A percentile compares a stretch with the other conserved stretches of the same genome.
Evolutionary conservation across 257 asterid genomes (phyloP).

Genomic region (Linaria vulgaris): DNA sequence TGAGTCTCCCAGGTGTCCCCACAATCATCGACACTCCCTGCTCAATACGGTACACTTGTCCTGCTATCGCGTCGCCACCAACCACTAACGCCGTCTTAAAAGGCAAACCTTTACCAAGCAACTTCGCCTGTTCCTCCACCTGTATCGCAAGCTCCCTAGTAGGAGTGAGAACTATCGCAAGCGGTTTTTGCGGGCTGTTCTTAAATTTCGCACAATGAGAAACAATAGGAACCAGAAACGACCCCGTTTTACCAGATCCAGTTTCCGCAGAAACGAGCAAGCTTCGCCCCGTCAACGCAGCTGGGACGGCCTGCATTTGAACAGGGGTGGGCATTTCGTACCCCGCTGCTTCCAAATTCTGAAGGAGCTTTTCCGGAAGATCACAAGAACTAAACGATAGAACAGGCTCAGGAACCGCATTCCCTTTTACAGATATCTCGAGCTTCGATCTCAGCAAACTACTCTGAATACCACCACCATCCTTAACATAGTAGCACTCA

Average conservation of each 20-base stretch:
- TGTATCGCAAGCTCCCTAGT: slow-evolving; percentile 92
- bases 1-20: slow-evolving; percentile 89
- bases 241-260: slow-evolving; percentile 89
- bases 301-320: slow-evolving; percentile 95
- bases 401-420: slow-evolving; percentile 50
- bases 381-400: slow-evolving; percentile 71
- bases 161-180: slow-evolving; percentile 78
- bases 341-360: slow-evolving; percentile 73
- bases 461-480: slow-evolving; percentile 53
- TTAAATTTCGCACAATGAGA: slow-evolving; percentile 51
- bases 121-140: slow-evolving; percentile 92
- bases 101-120: slow-evolving; percentile 85
- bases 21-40: slow-evolving; percentile 87
- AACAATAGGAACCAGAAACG: slow-evolving; percentile 76
- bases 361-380: slow-evolving; percentile 73
- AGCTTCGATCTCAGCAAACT: slow-evolving; percentile 58
- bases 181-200: slow-evolving; percentile 50
- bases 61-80: slow-evolving; percentile 94
- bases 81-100: slow-evolving; percentile 88
- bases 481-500: slow-evolving; percentile 75
- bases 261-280: slow-evolving; percentile 89
- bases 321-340: slow-evolving; percentile 93
- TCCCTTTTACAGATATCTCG: slow-evolving; percentile 62
- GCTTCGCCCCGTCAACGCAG: slow-evolving; percentile 68
- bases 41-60: slow-evolving; percentile 75